phyloP scores from a whole-genome alignment of 345 rosid genomes.

The Kandelia obovata region DNA sequence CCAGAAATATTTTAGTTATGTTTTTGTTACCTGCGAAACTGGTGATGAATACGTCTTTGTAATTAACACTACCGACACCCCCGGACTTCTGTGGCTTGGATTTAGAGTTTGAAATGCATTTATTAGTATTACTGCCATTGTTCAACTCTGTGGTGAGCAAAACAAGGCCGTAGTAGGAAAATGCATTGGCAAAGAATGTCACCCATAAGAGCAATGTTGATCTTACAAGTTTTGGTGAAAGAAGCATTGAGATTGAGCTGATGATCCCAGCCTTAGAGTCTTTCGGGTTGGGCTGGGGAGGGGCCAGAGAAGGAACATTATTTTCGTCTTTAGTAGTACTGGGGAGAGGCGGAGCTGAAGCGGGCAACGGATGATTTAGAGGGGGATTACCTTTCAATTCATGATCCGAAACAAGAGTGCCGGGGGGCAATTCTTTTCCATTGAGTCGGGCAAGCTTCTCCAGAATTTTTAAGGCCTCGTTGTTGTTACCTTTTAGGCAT shows the following conservation, averaged over 20 bases:
- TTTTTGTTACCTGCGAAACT: slow-evolving; percentile 65
- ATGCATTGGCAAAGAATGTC: slow-evolving; percentile 82
- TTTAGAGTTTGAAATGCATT: slow-evolving; percentile 21
- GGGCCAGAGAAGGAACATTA: neutral
- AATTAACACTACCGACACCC: slow-evolving; percentile 43
- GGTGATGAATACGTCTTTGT: slow-evolving; percentile 69
- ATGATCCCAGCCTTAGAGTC: slow-evolving; percentile 38
- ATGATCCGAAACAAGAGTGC: slow-evolving; percentile 58
- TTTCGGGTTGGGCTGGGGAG: slow-evolving; percentile 12
- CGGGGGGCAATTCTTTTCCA: slow-evolving; percentile 53
- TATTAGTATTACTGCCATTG: slow-evolving; percentile 30
- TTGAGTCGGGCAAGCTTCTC: slow-evolving; percentile 61
- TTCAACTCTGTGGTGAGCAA: slow-evolving; percentile 86
- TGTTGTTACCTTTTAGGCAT: slow-evolving; percentile 60
- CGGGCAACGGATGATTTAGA: neutral
- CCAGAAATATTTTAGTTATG: neutral
- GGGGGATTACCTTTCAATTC: slow-evolving; percentile 25
- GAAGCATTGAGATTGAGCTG: slow-evolving; percentile 47
- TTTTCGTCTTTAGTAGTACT: slow-evolving; percentile 29
- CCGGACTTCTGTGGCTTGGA: slow-evolving; percentile 20
- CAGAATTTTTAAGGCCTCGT: slow-evolving; percentile 58
- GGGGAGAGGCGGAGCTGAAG: too few species aligned
- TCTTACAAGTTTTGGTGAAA: slow-evolving; percentile 60
- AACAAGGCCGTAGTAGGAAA: slow-evolving; percentile 81
- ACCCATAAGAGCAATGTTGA: slow-evolving; percentile 81